These are phyloP conservation scores for Fusarium praegraminearum DNA, from an alignment of 2,329 filamentous ascomycete genomes.

Conservation along the genomic window DNA sequence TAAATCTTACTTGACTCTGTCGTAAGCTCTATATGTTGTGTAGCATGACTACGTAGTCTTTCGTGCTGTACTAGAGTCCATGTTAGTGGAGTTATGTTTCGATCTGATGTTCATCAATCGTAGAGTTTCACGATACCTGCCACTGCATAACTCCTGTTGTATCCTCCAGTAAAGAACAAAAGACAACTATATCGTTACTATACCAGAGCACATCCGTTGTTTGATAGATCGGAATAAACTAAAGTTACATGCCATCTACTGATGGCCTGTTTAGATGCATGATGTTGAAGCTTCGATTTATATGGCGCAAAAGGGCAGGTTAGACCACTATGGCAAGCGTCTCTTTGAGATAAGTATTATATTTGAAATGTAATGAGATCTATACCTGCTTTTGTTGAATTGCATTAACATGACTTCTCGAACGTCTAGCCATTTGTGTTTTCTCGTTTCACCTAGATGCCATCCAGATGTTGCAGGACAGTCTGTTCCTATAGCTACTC, in stretches of 20 bases:
- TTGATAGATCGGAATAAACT: too few species aligned
- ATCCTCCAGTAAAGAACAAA: not conserved
- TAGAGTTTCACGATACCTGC: not conserved
- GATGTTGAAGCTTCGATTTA: not conserved
- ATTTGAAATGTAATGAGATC: too few species aligned
- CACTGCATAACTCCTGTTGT: too few species aligned
- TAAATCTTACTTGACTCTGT: not conserved
- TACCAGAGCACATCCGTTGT: too few species aligned
- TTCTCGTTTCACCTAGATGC: not conserved
- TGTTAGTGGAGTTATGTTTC: too few species aligned
- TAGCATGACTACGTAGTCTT: not conserved
- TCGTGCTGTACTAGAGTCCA: not conserved
- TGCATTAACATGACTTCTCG: not conserved
- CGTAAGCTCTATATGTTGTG: slow-evolving; percentile 27
- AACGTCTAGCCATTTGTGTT: not conserved
- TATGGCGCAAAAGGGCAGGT: not conserved
- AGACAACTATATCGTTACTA: too few species aligned
- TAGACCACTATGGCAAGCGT: not conserved
- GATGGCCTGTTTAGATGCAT: not conserved
- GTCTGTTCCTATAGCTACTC: not conserved
- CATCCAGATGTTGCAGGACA: not conserved
- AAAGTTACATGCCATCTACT: too few species aligned
- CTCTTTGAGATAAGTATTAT: not conserved
- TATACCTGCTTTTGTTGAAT: not conserved
- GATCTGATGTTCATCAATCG: not conserved